Percentiles rank a stretch among this genome's conserved stretches.
Conservation (phyloP, 2,329 filamentous ascomycete genomes). For the Onygenales sp. region DNA sequence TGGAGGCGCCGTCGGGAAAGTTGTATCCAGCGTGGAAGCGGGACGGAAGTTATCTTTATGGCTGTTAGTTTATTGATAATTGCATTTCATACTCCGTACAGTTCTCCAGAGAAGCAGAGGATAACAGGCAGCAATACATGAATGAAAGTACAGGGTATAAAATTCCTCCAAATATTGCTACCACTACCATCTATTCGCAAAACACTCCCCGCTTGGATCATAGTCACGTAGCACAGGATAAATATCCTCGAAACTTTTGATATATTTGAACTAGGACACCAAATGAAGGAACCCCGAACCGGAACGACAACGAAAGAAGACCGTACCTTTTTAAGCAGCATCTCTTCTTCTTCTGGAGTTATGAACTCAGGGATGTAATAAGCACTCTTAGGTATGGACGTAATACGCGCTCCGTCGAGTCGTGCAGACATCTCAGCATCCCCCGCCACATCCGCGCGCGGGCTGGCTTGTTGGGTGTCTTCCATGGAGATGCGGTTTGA, state of each 20-base stretch:
- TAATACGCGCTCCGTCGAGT: conserved; percentile 24
- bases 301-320: neutral
- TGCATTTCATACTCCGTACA: neutral
- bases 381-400: conserved; percentile 36
- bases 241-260: no score
- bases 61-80: neutral
- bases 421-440: neutral
- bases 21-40: conserved; percentile 72
- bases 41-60: conserved; percentile 47
- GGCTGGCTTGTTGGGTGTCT: neutral
- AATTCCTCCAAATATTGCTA: no score
- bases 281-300: neutral
- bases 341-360: conserved; percentile 59
- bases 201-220: no score
- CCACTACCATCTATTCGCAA: no score
- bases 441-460: neutral
- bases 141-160: no score
- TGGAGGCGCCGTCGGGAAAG: conserved; percentile 85
- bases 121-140: no score
- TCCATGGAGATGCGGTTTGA: neutral
- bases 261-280: neutral
- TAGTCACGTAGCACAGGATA: no score
- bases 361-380: conserved; percentile 88
- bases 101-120: no score
- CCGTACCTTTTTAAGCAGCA: conserved; percentile 60